Evolutionary conservation across 2,329 filamentous ascomycete genomes (phyloP).

Genomic region (Coleophoma crateriformis): DNA sequence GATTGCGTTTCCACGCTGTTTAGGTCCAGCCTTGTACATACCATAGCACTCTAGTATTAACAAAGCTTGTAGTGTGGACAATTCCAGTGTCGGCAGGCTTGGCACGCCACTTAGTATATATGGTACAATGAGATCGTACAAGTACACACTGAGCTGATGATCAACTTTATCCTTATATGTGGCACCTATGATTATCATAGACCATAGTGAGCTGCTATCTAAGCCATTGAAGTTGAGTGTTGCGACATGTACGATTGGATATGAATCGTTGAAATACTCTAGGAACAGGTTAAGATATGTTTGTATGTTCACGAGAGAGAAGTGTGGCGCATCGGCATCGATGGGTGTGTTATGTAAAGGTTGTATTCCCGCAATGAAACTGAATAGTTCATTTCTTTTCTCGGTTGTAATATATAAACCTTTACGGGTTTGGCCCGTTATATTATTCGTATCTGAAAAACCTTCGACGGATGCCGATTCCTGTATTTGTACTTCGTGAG

Average conservation of each 20-base stretch:
- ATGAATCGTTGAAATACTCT: not conserved
- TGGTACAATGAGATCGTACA: not conserved
- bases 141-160: not conserved
- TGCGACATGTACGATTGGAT: not conserved
- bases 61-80: not conserved
- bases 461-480: no score
- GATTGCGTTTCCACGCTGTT: not conserved
- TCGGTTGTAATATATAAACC: not conserved
- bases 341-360: not conserved
- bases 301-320: not conserved
- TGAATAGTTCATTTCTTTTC: not conserved
- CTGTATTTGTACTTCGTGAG: no score
- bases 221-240: not conserved
- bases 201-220: not conserved
- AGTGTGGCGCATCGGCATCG: not conserved
- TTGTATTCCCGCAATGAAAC: not conserved
- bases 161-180: not conserved
- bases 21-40: not conserved
- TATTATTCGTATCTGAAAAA: no score
- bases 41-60: not conserved
- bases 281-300: not conserved
- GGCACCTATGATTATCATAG: not conserved
- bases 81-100: not conserved
- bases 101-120: not conserved
- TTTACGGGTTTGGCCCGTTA: no score